phyloP scores from a whole-genome alignment of 257 asterid species.

The Euphrasia confusa region DNA sequence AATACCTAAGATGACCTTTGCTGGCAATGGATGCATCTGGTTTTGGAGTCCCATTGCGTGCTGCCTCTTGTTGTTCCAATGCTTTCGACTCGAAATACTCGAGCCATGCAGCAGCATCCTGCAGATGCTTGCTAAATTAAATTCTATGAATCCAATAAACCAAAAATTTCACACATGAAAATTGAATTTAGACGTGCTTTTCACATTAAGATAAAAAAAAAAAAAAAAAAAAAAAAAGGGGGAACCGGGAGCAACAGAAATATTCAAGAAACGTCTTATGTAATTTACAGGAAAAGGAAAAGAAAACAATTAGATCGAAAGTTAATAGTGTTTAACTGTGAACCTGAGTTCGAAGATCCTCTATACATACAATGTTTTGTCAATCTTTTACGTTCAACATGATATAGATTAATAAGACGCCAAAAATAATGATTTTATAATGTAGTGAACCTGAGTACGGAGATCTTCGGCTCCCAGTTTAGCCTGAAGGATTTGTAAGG shows the following conservation, averaged over 20 bases:
- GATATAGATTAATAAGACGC: neutral
- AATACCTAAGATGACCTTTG: slow-evolving; percentile 98
- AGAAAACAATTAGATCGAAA: no score
- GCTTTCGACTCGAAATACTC: slow-evolving; percentile 98
- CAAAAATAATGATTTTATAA: slow-evolving; percentile 10
- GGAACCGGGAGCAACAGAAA: neutral
- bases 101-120: slow-evolving; percentile 99
- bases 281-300: no score
- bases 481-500: slow-evolving; percentile 88
- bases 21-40: slow-evolving; percentile 98
- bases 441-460: slow-evolving; percentile 90
- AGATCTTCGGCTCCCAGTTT: slow-evolving; percentile 95
- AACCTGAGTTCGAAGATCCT: no score
- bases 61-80: slow-evolving; percentile 98
- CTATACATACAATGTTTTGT: neutral
- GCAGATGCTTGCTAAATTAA: slow-evolving; percentile 27
- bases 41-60: slow-evolving; percentile 86
- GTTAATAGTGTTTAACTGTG: no score
- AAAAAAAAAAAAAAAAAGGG: no score
- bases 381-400: neutral
- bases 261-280: no score
- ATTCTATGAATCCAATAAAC: neutral
- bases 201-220: no score
- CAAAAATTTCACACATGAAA: no score
- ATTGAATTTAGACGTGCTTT: no score